A percentile compares a stretch with the other conserved stretches of the same genome.
These are phyloP conservation scores for Metschnikowia gruessii DNA, from an alignment of 805 yeast species.

Conservation along the genomic window DNA sequence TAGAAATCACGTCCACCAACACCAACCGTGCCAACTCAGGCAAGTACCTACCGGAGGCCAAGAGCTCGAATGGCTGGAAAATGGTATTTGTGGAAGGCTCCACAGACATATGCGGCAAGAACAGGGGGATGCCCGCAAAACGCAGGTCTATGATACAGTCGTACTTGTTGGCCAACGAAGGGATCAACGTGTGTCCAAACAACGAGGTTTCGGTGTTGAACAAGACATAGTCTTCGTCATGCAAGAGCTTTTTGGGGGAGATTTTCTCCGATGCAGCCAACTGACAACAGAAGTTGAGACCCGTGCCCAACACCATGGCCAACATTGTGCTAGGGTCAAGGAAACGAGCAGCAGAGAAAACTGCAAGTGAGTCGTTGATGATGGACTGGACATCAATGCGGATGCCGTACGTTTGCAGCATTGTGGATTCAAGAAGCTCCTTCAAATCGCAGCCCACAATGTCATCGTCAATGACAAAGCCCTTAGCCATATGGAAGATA, in stretches of 20 bases:
- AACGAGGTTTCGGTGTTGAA: slow-evolving; percentile 55
- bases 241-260: slow-evolving; percentile 15
- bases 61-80: slow-evolving; percentile 56
- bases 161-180: slow-evolving; percentile 34
- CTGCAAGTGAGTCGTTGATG: slow-evolving; percentile 66
- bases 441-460: slow-evolving; percentile 42
- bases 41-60: slow-evolving; percentile 55
- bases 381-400: slow-evolving; percentile 42
- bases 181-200: slow-evolving; percentile 43
- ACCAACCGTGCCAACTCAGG: slow-evolving; percentile 51
- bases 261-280: slow-evolving; percentile 21
- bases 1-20: slow-evolving; percentile 32
- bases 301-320: slow-evolving; percentile 69
- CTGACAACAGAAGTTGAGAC: slow-evolving; percentile 54
- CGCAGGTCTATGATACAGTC: slow-evolving; percentile 40
- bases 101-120: slow-evolving; percentile 31
- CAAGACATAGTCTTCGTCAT: slow-evolving; percentile 22
- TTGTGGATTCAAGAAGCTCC: slow-evolving; percentile 36
- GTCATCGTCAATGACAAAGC: slow-evolving; percentile 47
- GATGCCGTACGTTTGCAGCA: slow-evolving; percentile 24
- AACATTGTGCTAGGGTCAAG: slow-evolving; percentile 36
- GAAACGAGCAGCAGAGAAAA: slow-evolving; percentile 52
- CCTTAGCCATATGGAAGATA: slow-evolving; percentile 59
- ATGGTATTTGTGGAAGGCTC: slow-evolving; percentile 27
- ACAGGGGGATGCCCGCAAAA: slow-evolving; percentile 18